phyloP scores from a whole-genome alignment of 2,329 filamentous ascomycete genomes.

The Ploettnerulaceae sp. region DNA sequence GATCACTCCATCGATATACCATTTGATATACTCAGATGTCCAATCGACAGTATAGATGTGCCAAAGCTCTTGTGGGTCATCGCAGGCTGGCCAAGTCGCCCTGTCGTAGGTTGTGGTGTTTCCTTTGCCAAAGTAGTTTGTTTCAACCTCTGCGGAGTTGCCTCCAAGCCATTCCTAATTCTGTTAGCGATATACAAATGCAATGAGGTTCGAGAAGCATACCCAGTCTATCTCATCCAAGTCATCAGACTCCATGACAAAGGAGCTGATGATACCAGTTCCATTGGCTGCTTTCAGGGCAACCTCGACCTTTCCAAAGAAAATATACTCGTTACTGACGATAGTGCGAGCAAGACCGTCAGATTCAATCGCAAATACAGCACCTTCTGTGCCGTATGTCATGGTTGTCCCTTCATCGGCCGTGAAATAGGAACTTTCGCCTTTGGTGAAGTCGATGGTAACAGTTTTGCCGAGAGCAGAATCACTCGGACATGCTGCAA shows the following conservation, averaged over 20 bases:
- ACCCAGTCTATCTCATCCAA: conserved; percentile 80
- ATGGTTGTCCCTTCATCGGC: conserved; percentile 57
- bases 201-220: conserved; percentile 30
- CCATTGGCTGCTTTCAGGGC: conserved; percentile 70
- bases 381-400: conserved; percentile 58
- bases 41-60: conserved; percentile 68
- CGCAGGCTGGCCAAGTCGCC: conserved; percentile 53
- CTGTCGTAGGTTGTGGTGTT: conserved; percentile 64
- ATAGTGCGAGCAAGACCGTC: conserved; percentile 72
- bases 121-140: conserved; percentile 64
- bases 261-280: conserved; percentile 69
- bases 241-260: conserved; percentile 77
- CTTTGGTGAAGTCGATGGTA: conserved; percentile 56
- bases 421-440: conserved; percentile 51
- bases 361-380: conserved; percentile 64
- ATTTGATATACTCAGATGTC: conserved; percentile 61
- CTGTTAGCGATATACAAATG: not conserved
- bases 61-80: conserved; percentile 49
- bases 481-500: conserved; percentile 57
- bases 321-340: conserved; percentile 73
- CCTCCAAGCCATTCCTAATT: conserved; percentile 44
- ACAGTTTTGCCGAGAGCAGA: conserved; percentile 63
- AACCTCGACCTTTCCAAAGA: conserved; percentile 75
- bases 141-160: conserved; percentile 56
- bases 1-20: conserved; percentile 61